Base-by-base conservation (phyloP, 2,329 filamentous ascomycete species). In the Diaporthe humulicola region DNA sequence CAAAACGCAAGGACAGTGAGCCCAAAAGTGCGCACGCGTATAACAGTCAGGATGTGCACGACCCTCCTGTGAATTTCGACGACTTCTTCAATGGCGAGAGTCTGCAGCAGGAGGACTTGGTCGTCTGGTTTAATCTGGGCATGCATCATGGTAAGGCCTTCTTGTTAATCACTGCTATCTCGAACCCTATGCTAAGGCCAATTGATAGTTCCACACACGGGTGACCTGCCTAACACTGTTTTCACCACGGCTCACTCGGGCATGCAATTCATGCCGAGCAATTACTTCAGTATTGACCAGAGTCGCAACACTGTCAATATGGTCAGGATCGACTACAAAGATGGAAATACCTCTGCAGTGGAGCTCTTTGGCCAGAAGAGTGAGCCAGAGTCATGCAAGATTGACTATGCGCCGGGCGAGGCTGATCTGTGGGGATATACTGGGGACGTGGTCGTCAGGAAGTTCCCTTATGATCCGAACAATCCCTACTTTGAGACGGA, bases 171-270 rank as follows among this genome's bases (percentile, higher is more conserved):
- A 2, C 3, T n/a, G 1, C 6, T 5, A 22, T 12, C 8, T 14
- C 14, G 10, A n/a, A n/a, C 2, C 15, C 9, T 7, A 25, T 28
- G 17, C 74, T 60, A 9, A 69, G 9, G 22, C 36, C 48, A 22
- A 9, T 14, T 4, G 2, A n/a, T 9, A 75, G 74, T 76, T 17
- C 74, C 74, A 4, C 86, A 89, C 77, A 87, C 88, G 2, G 85
- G 85, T 28, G 88, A 89, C 77, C 79, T 90, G 17, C 89, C 88
- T 25, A 89, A 89, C 77, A 90, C 89, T 0, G 84, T 90, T 70
- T 85, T 86, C 79, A 87, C 85, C 22, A 85, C 85, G 14, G 86
- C 86, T 2, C 86, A 88, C 74, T 83, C 82, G 1, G 84, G 84
- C 30, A 79, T 88, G 57, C 80, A 84, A 48, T 82, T 88, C 76